Evolutionary conservation across 768 basidiomycete species (phyloP), one percentile per base, ranked within the genome.

Genomic region (Lactarius quietus): DNA sequence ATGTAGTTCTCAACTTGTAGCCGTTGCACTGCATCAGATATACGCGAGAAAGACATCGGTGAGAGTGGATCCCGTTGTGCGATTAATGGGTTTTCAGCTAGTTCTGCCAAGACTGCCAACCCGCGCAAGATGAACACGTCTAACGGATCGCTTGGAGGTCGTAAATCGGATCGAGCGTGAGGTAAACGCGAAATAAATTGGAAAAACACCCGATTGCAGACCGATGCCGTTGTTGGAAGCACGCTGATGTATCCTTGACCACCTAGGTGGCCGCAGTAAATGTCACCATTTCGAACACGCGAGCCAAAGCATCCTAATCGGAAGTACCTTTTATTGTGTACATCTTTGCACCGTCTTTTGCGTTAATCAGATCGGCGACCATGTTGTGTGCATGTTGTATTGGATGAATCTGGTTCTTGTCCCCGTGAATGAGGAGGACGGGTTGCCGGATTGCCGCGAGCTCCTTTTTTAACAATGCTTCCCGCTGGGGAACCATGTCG

Each of bases 111-210:
- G 17, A 35, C 28, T 31, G 39, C 43, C 63, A 67, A 43, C 31
- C 36, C 66, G 3, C 4, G 58, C 9, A 43, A 65, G 23, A 65
- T 56, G 33, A 29, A 65, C 23, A 56, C 36, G 14, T 60, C 54
- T n/a, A 67, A 18, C 4, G 66, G 43, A 0, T 54, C 63, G 26
- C 10, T 23, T 51, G 63, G 66, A 26, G 63, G 43, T 45, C 28
- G 63, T 29, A 67, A 18, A 10, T 51, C 48, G n/a, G 66, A 65
- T 39, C 63, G 52, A 12, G 55, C 41, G 18, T 17, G 6, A 0
- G 70, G 70, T n/a, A 70, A 60, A 18, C 70, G 70, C 26, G 68
- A 59, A 28, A 71, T 33, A 26, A 71, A 71, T 23, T 71, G 63
- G 6, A 61, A 51, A 36, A 68, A 71, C 3, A 71, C 70, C 17